Base-by-base conservation (phyloP, 2,329 filamentous ascomycete species). In the Aspergillus udagawae region DNA sequence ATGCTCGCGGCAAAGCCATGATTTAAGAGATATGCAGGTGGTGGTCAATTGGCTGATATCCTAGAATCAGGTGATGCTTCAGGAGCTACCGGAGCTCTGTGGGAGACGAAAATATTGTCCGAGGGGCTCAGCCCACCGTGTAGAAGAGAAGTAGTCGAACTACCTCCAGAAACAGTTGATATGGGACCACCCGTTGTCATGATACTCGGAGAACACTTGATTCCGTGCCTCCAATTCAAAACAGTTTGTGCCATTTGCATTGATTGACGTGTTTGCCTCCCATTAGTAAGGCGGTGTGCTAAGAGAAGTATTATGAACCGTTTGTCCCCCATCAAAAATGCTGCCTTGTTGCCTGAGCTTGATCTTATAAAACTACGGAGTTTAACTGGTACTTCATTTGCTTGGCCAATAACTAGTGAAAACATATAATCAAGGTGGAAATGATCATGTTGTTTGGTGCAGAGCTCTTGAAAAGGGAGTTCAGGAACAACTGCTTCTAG, bases 1-100 rank as follows among this genome's bases (percentile, higher is more conserved):
- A 69, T 57, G 67, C 62, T 61, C 68, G 70, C 50, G 64, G 60
- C 54, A 65, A 69, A 57, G 68, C 67, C 72, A 74, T 75, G 44
- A 60, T 67, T 53, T 54, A 60, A 56, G 20, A 52, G 47, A 49
- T 49, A 54, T 55, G 53, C 49, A 29, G 21, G 38, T 47, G 44
- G 21, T 14, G 20, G 38, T 32, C 35, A 49, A 60, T 61, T 55
- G 57, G 54, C 63, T 62, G 58, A 65, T 62, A 20, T 42, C 49
- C 28, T 49, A 25, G 27, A 35, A 61, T 65, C 59, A 60, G 61
- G 53, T 62, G 63, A 51, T 65, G 32, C 44, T 51, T 14, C 56
- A 38, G 54, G 41, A 53, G 27, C 20, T 32, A 27, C 17, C 28
- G 35, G 47, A 20, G 28, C n/a, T n/a, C 32, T 23, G n/a, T 51